These are phyloP conservation scores for Wickerhamiella infanticola DNA, from an alignment of 1,139 yeast genomes.

Conservation along the genomic window DNA sequence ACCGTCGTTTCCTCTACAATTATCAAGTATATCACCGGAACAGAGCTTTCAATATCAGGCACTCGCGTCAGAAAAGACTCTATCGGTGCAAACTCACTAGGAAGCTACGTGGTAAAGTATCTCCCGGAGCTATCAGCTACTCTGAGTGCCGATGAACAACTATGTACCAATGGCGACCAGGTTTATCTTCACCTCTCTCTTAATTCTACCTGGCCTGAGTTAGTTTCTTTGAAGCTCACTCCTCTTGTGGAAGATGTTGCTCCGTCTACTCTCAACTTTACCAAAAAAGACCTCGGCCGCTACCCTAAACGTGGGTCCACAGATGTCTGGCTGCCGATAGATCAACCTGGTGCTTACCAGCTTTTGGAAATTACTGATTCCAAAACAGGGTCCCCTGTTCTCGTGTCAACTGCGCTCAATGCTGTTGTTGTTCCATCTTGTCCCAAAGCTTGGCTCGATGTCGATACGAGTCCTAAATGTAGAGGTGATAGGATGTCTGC, in stretches of 20 bases:
- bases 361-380: constrained; percentile 48
- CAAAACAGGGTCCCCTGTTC: constrained; percentile 33
- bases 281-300: constrained; percentile 37
- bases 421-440: constrained; percentile 59
- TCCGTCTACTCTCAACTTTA: constrained; percentile 30
- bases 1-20: constrained; percentile 35
- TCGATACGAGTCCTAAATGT: constrained; percentile 5
- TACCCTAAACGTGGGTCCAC: constrained; percentile 26
- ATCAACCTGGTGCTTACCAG: constrained; percentile 58
- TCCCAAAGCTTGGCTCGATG: constrained; percentile 46
- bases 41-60: constrained; percentile 60
- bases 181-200: constrained; percentile 56
- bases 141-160: constrained; percentile 55
- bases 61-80: constrained; percentile 21
- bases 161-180: constrained; percentile 16
- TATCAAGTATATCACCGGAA: constrained; percentile 36
- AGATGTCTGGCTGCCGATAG: constrained; percentile 33
- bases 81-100: constrained; percentile 44
- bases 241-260: constrained; percentile 1
- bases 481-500: constrained; percentile 4
- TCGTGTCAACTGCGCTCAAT: constrained; percentile 48
- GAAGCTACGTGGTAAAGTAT: constrained; percentile 71
- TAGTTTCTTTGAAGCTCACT: constrained; percentile 34
- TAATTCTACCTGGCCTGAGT: constrained; percentile 66
- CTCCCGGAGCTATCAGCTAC: constrained; percentile 84